A percentile compares a stretch with the other conserved stretches of the same genome.
Conservation (phyloP, 2,329 filamentous ascomycete genomes). For the Venturia aucupariae region DNA sequence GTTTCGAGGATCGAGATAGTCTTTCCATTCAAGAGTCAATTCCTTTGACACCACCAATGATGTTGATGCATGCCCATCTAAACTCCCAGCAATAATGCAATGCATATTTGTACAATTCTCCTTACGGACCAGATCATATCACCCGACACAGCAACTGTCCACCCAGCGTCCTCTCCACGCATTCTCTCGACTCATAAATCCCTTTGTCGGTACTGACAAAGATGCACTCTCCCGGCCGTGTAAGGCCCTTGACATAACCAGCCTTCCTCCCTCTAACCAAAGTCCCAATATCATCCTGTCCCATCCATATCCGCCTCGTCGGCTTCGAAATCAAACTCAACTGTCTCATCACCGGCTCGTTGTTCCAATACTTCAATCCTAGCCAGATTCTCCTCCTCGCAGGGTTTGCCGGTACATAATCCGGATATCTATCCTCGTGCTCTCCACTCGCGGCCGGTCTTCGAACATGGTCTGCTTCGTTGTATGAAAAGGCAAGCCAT, state of each 20-base stretch:
- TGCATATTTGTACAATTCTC: slow-evolving; percentile 7
- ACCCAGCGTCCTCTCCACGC: slow-evolving; percentile 70
- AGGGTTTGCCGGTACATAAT: slow-evolving; percentile 47
- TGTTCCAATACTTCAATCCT: slow-evolving; percentile 82
- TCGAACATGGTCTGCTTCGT: background rate
- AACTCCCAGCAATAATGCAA: slow-evolving; percentile 1
- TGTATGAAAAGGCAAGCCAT: slow-evolving; percentile 25
- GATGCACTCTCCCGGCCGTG: slow-evolving; percentile 68
- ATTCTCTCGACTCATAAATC: slow-evolving; percentile 73
- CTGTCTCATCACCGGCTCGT: slow-evolving; percentile 64
- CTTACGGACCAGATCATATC: background rate
- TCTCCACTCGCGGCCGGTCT: background rate
- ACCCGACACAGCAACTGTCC: slow-evolving; percentile 67
- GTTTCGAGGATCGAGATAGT: background rate
- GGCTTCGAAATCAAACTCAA: slow-evolving; percentile 64
- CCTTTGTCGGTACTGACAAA: slow-evolving; percentile 71
- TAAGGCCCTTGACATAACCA: slow-evolving; percentile 61
- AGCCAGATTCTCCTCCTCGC: slow-evolving; percentile 73
- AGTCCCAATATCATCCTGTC: slow-evolving; percentile 50
- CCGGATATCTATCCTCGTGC: slow-evolving; percentile 14
- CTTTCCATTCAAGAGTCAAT: background rate
- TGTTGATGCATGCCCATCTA: slow-evolving; percentile 1
- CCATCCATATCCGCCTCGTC: slow-evolving; percentile 57
- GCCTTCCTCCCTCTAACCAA: slow-evolving; percentile 61
- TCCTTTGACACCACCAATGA: background rate